phyloP scores from a whole-genome alignment of 2,329 filamentous ascomycete species.

The Pezicula rhizophila region DNA sequence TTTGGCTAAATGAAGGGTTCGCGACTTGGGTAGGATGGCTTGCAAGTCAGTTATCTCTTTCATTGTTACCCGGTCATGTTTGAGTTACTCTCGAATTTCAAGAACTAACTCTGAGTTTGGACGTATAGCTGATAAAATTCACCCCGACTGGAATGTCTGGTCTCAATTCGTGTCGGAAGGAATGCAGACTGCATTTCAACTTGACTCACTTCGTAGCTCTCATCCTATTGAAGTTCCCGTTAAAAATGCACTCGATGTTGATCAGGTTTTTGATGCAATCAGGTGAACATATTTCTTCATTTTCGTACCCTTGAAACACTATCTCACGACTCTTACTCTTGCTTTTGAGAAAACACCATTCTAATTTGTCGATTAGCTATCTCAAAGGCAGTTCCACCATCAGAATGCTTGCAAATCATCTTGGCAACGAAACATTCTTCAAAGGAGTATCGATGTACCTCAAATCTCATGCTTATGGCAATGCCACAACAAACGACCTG shows the following conservation, averaged over 20 bases:
- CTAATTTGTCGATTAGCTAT: conserved; percentile 46
- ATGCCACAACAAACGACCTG: conserved; percentile 86
- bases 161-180: conserved; percentile 94
- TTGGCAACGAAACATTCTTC: conserved; percentile 83
- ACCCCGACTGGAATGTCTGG: conserved; percentile 98
- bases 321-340: too few species aligned
- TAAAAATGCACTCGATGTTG: conserved; percentile 86
- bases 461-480: conserved; percentile 78
- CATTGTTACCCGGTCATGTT: too few species aligned
- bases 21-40: conserved; percentile 96
- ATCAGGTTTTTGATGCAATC: conserved; percentile 96
- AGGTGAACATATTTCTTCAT: conserved; percentile 28
- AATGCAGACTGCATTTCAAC: conserved; percentile 82
- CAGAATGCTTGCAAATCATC: conserved; percentile 88
- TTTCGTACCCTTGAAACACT: too few species aligned
- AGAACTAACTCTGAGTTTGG: too few species aligned
- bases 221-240: conserved; percentile 97
- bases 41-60: conserved; percentile 7
- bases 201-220: conserved; percentile 85
- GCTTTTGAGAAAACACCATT: too few species aligned
- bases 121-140: conserved; percentile 63
- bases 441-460: conserved; percentile 87
- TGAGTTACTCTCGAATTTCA: too few species aligned
- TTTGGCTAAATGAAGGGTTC: conserved; percentile 94
- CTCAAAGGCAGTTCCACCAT: conserved; percentile 94